Base-by-base conservation (phyloP, 2,329 filamentous ascomycete species). In the Colletotrichum graminicola region DNA sequence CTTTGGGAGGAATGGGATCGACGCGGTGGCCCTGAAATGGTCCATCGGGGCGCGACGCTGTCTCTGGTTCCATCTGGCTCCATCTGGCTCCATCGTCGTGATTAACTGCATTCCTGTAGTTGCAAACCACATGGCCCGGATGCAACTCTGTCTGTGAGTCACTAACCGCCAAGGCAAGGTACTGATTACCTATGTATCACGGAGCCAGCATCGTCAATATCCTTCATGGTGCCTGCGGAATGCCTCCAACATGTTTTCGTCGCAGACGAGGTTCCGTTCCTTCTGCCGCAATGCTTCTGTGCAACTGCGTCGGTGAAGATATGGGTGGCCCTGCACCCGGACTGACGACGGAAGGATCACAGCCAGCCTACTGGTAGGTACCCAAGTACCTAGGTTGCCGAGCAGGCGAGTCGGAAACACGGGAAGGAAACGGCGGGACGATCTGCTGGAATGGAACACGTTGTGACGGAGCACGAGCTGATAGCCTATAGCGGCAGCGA, bases 401-500 rank as follows among this genome's bases (percentile, higher is more conserved):
- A 12, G 36, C 36, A 23, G 39, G 41, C 41, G 41, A 21, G 56
- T 14, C 39, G 26, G 8, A 62, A 62, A 62, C 59, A 62, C 29
- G 59, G 36, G 59, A 71, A 62, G 34, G 68, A 68, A 71, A 71
- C 68, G 54, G 36, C 65, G 65, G 68, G 59, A 71, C 59, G 59
- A 71, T 71, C 65, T 71, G 65, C 57, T 63, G 59, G 36, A 60
- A 57, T 57, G 52, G 63, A 43, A 32, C 29, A 62, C 45, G 49
- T 56, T 59, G 57, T 39, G 68, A 71, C 57, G 68, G 64, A 63
- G 41, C 34, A 68, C 29, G 41, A 51, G 41, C 3, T 54, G 26
- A 11, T 21, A 61, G 43, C 18, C n/a, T 2, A 23, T 12, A 23
- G n/a, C 11, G n/a, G 47, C 12, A 14, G n/a, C 47, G 47, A 49